Conservation (phyloP, 768 basidiomycete genomes). For the Ramaria sp. region DNA sequence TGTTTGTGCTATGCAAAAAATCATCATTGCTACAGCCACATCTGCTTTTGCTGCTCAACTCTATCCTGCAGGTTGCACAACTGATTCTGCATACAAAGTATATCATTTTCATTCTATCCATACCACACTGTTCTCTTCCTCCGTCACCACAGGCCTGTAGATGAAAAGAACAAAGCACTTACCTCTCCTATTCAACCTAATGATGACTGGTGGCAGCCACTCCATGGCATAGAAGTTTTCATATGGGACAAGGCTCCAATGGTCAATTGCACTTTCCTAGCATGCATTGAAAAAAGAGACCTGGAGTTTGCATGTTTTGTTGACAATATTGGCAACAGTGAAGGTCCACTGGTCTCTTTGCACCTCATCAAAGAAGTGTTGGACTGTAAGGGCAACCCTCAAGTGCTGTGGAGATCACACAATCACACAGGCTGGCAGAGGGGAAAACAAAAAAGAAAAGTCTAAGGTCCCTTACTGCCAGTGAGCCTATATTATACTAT, state of each 20-base stretch:
- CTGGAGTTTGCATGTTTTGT: conserved; percentile 25
- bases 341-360: conserved; percentile 16
- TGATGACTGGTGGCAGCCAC: no score
- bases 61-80: conserved; percentile 27
- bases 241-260: not conserved
- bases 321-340: conserved; percentile 28
- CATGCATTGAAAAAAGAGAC: conserved; percentile 28
- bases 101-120: not conserved
- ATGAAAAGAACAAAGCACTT: no score
- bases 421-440: no score
- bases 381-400: no score
- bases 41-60: conserved; percentile 31
- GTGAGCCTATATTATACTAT: no score
- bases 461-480: no score
- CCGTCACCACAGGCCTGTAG: no score
- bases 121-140: no score
- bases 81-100: conserved; percentile 30
- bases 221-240: not conserved
- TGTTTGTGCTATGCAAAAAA: conserved; percentile 18
- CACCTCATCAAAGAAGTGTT: conserved; percentile 8
- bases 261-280: not conserved
- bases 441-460: no score
- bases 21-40: conserved; percentile 27
- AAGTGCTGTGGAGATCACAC: no score
- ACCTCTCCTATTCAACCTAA: no score